Conservation (phyloP, 768 basidiomycete genomes). For the Lentinula sp. region DNA sequence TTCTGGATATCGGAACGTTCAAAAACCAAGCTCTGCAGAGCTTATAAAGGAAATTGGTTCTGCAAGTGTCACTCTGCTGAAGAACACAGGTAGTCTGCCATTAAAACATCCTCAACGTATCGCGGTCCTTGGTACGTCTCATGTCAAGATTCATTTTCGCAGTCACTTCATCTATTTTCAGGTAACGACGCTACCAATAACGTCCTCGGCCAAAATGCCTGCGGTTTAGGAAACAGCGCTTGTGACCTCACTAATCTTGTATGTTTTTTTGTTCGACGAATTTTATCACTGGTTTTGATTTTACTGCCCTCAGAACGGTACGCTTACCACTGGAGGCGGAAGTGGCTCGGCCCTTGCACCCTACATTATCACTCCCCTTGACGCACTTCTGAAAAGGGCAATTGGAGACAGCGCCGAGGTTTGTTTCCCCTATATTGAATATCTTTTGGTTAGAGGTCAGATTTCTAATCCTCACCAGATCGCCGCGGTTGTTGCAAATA, state of each 20-base stretch:
- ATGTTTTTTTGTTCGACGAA: background rate
- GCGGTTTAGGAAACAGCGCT: conserved; percentile 5
- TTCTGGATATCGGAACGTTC: background rate
- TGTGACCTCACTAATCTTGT: background rate
- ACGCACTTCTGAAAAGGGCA: background rate
- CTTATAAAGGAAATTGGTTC: conserved; percentile 37
- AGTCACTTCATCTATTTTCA: background rate
- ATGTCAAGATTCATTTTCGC: background rate
- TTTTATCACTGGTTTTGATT: background rate
- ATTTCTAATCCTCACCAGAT: background rate
- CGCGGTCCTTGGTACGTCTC: background rate
- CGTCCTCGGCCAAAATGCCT: conserved; percentile 32
- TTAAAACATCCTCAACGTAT: background rate
- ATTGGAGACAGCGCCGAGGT: background rate
- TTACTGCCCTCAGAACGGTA: conserved; percentile 13
- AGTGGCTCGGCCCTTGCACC: background rate
- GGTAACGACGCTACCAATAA: conserved; percentile 33
- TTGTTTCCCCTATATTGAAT: background rate
- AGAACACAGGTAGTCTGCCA: conserved; percentile 23
- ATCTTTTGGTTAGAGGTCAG: background rate
- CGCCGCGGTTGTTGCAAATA: background rate
- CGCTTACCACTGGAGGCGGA: background rate
- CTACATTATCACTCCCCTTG: background rate
- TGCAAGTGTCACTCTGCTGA: conserved; percentile 38
- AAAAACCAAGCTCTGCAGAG: conserved; percentile 6